Conservation (phyloP, 805 yeast genomes). For the Metschnikowia lochheadii region DNA sequence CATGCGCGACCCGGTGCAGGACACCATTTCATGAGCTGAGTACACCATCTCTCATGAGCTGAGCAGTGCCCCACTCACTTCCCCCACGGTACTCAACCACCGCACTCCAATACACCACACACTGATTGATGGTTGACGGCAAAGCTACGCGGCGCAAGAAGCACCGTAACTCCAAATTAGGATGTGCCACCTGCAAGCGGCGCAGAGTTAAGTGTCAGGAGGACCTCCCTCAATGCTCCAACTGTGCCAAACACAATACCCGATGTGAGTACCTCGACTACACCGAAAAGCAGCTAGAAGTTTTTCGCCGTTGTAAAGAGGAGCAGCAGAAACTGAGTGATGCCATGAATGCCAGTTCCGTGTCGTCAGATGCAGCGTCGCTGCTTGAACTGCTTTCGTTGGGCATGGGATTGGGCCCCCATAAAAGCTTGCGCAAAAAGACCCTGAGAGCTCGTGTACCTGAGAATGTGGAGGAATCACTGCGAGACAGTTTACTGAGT, state of each 20-base stretch:
- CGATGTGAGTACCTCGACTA: conserved; percentile 38
- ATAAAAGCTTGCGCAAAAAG: background rate
- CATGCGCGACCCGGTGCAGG: background rate
- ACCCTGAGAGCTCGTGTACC: background rate
- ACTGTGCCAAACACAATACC: conserved; percentile 38
- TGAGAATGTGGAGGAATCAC: background rate
- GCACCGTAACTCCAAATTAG: conserved; percentile 22
- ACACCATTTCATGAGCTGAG: background rate
- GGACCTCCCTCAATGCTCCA: conserved; percentile 36
- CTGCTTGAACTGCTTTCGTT: conserved; percentile 4
- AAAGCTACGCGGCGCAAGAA: conserved; percentile 17
- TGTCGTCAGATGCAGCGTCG: background rate
- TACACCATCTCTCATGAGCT: background rate
- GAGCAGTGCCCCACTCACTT: background rate
- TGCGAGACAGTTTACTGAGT: background rate
- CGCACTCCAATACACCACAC: background rate
- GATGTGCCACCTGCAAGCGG: conserved; percentile 19
- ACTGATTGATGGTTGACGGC: background rate
- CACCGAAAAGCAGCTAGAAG: conserved; percentile 29
- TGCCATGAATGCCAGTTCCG: background rate
- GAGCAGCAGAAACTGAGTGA: conserved; percentile 1
- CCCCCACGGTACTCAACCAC: background rate
- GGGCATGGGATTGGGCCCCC: background rate
- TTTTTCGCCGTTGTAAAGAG: conserved; percentile 20
- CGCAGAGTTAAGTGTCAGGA: conserved; percentile 24